Evolutionary conservation across 108 stramenopile species (phyloP).

Genomic region (Conticribra weissflogii): DNA sequence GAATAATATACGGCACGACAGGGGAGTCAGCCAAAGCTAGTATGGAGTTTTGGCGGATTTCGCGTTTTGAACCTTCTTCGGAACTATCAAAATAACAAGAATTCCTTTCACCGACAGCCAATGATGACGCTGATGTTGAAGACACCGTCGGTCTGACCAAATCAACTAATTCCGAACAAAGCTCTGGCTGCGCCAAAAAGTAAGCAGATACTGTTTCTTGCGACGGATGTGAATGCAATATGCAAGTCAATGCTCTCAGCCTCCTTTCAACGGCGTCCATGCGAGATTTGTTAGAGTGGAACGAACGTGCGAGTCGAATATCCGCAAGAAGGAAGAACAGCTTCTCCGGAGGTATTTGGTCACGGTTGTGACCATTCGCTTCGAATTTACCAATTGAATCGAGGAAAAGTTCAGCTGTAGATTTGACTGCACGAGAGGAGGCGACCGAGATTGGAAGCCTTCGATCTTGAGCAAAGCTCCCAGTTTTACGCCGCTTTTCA

Average conservation of each 20-base stretch:
- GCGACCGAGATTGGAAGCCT: too few species aligned
- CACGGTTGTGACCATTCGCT: slow-evolving; percentile 2
- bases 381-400: slow-evolving; percentile 40
- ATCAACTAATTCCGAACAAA: slow-evolving; percentile 87
- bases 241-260: slow-evolving; percentile 72
- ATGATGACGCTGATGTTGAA: slow-evolving; percentile 49
- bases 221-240: slow-evolving; percentile 76
- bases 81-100: too few species aligned
- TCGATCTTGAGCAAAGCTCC: not conserved
- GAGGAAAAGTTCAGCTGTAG: slow-evolving; percentile 49
- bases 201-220: slow-evolving; percentile 81
- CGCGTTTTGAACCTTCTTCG: too few species aligned
- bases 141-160: slow-evolving; percentile 80
- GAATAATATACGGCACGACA: slow-evolving; percentile 71
- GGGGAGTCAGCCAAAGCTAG: slow-evolving; percentile 58
- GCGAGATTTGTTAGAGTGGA: slow-evolving; percentile 59
- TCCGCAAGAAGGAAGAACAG: slow-evolving; percentile 78
- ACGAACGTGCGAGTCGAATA: slow-evolving; percentile 77
- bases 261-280: slow-evolving; percentile 72
- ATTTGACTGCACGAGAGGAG: slow-evolving; percentile 19
- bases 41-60: slow-evolving; percentile 40
- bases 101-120: too few species aligned
- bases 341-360: slow-evolving; percentile 61
- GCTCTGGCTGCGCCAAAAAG: slow-evolving; percentile 92
- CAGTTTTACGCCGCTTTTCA: slow-evolving; percentile 34